phyloP scores from a whole-genome alignment of 768 basidiomycete species.

The Phlegmacium glaucopus region DNA sequence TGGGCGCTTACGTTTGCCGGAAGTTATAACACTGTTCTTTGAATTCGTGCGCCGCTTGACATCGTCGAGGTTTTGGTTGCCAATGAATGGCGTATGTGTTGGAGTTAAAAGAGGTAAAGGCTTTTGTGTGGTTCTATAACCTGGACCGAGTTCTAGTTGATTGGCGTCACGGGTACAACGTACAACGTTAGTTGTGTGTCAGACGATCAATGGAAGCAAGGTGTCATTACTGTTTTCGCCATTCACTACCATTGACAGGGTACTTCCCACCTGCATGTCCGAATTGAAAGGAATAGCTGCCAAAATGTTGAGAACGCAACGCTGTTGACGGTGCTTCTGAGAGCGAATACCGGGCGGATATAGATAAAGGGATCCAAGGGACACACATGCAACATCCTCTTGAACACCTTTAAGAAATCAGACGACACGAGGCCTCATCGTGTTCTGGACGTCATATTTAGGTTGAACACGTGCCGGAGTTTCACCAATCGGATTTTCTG shows the following conservation, averaged over 20 bases:
- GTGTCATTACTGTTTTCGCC: too few species aligned
- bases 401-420: conserved; percentile 19
- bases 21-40: conserved; percentile 1
- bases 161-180: conserved; percentile 12
- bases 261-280: too few species aligned
- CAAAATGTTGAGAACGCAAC: too few species aligned
- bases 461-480: conserved; percentile 22
- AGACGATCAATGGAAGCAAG: too few species aligned
- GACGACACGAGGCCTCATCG: conserved; percentile 39
- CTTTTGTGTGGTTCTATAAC: conserved; percentile 34
- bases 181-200: too few species aligned
- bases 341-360: conserved; percentile 19
- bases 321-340: too few species aligned
- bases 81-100: conserved; percentile 26
- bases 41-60: conserved; percentile 15
- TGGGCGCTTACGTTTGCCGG: conserved; percentile 7
- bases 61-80: conserved; percentile 37
- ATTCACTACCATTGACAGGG: too few species aligned
- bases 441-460: conserved; percentile 16
- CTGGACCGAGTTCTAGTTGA: conserved; percentile 24
- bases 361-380: conserved; percentile 30
- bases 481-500: neutral
- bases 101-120: conserved; percentile 36
- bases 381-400: conserved; percentile 12
- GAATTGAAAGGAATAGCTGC: too few species aligned